phyloP scores from a whole-genome alignment of 352 stramenopile species.

The Globisporangium cylindrosporum region DNA sequence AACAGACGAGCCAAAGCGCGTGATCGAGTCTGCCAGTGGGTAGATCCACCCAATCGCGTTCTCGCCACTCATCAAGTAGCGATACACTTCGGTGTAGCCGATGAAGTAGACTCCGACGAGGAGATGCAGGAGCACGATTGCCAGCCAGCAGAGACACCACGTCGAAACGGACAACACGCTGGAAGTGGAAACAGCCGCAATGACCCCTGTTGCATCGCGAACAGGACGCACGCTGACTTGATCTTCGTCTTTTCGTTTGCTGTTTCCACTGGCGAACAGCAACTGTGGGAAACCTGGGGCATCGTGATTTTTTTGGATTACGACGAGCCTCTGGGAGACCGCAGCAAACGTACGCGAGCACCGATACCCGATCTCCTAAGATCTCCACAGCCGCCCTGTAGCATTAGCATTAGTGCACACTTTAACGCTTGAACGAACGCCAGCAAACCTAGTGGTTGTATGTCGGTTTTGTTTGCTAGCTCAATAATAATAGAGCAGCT shows the following conservation, averaged over 20 bases:
- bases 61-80: neutral
- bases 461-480: too few relatives aligned
- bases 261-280: neutral
- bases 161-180: neutral
- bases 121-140: neutral
- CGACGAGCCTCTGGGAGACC: neutral
- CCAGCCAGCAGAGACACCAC: constrained; percentile 1
- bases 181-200: neutral
- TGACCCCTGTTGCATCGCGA: neutral
- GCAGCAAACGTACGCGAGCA: neutral
- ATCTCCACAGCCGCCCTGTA: too few relatives aligned
- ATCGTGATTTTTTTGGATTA: neutral
- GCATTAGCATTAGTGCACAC: too few relatives aligned
- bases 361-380: too few relatives aligned
- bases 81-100: constrained; percentile 11
- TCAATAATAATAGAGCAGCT: neutral
- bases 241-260: neutral
- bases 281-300: neutral
- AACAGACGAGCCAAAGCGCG: constrained; percentile 8
- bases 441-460: too few relatives aligned
- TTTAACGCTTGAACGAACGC: too few relatives aligned
- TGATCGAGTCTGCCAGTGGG: neutral
- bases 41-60: neutral
- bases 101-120: constrained; percentile 13
- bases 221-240: neutral